Evolutionary conservation across 2,329 filamentous ascomycete species (phyloP).

Genomic region (Apiospora arundinis): DNA sequence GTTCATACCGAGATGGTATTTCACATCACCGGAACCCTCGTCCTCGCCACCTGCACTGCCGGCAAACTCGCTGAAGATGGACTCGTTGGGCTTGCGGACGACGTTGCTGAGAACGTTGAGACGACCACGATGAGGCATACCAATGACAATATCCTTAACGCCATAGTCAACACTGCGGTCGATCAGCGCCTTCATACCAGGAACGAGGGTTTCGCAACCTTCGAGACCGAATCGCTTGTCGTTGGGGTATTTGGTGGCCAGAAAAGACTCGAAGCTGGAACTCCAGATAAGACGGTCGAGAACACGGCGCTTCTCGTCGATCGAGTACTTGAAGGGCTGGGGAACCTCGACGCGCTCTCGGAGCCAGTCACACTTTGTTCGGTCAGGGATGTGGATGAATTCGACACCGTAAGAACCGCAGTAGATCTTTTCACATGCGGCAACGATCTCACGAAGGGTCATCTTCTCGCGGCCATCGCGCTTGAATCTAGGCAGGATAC

Average conservation of each 20-base stretch:
- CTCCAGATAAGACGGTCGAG: conserved; percentile 98
- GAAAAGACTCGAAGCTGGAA: conserved; percentile 94
- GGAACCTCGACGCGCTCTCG: conserved; percentile 94
- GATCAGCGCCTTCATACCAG: conserved; percentile 98
- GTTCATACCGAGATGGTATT: conserved; percentile 99
- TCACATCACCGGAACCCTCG: conserved; percentile 97
- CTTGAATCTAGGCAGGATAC: conserved; percentile 94
- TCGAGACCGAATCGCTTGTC: conserved; percentile 99
- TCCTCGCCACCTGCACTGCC: conserved; percentile 87
- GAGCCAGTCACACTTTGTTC: conserved; percentile 98
- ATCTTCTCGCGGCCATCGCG: conserved; percentile 90
- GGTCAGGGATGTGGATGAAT: conserved; percentile 98
- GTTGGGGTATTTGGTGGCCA: conserved; percentile 97
- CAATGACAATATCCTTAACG: conserved; percentile 98
- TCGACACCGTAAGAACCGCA: conserved; percentile 97
- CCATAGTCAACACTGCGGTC: conserved; percentile 98
- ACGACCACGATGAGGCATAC: conserved; percentile 98
- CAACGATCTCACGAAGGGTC: conserved; percentile 93
- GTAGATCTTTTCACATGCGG: conserved; percentile 92
- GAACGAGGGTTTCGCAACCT: conserved; percentile 94
- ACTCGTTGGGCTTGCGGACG: conserved; percentile 98
- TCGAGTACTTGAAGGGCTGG: conserved; percentile 93
- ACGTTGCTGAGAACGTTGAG: conserved; percentile 98
- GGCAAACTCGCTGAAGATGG: conserved; percentile 98
- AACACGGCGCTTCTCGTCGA: conserved; percentile 97